Base-by-base conservation (phyloP, 2,329 filamentous ascomycete genomes). In the Ophiostoma sp. region DNA sequence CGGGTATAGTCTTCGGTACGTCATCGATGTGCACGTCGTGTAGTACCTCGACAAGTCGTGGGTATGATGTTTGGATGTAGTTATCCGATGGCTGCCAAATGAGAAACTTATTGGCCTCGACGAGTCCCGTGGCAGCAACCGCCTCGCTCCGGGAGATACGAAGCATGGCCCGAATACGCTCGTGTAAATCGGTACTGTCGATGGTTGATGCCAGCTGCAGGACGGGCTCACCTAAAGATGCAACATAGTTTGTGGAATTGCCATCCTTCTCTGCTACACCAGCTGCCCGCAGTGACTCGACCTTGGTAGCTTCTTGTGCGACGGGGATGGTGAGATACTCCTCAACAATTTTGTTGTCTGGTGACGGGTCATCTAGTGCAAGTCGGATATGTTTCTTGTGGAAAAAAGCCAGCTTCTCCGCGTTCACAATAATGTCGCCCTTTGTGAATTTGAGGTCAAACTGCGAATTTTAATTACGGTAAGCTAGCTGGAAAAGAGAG, bases 361-460 rank as follows among this genome's bases (percentile, higher is more conserved):
- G 57, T 2, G 69, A 68, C 1, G 72, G 68, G 20, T 71, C 60
- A 10, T 73, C 44, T 10, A 75, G 69, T 1, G 76, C 73, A 3
- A 69, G 71, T 2, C 70, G 71, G 13, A 75, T 71, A 70, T 79
- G 77, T 35, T 75, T 74, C n/a, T 73, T 73, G 62, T 97, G 92
- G 67, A 98, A 85, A 78, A 89, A 92, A 75, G 87, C 85, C 20
- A 98, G 84, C 77, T 98, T 99, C 67, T 89, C 87, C 68, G 89
- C 86, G 27, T 90, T 88, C 23, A 97, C 92, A 17, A 90, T 90
- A 7, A 94, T 92, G 77, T 97, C 94, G 11, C 94, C 94, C 75
- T 90, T 92, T 3, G 93, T 98, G 80, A 97, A 96, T 76, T 93
- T 93, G 74, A 96, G 84, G 65, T 89, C 88, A 77, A 97, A 94